These are phyloP conservation scores for Suillus americanus DNA, from an alignment of 768 basidiomycete species.

Conservation along the genomic window DNA sequence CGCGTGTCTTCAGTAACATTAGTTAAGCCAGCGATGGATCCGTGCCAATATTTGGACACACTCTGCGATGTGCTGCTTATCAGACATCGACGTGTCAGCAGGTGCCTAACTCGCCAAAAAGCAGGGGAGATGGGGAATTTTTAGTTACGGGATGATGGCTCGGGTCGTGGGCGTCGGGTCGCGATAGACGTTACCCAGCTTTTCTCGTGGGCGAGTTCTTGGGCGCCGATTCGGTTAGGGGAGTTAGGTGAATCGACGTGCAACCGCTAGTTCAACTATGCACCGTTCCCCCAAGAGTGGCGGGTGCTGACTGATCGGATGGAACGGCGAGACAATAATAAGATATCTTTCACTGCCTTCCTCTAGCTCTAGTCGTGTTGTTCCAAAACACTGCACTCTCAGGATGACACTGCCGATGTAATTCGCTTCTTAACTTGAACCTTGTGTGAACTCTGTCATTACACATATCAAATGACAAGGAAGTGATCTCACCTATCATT, in stretches of 20 bases:
- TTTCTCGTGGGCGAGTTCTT: neutral
- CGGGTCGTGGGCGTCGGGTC: neutral
- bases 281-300: neutral
- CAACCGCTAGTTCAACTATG: neutral
- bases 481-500: neutral
- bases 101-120: neutral
- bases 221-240: neutral
- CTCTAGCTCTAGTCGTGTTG: neutral
- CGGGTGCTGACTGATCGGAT: neutral
- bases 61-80: neutral
- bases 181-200: neutral
- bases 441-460: neutral
- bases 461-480: neutral
- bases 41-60: neutral
- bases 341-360: neutral
- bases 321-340: neutral
- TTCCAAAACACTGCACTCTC: neutral
- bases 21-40: neutral
- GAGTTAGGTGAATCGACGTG: neutral
- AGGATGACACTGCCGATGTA: neutral
- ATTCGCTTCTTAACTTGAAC: neutral
- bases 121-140: neutral
- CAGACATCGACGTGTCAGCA: neutral
- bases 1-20: neutral
- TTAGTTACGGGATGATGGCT: neutral